phyloP scores from a whole-genome alignment of 176 grass and related monocot genomes.

The Aegilops bicornis region DNA sequence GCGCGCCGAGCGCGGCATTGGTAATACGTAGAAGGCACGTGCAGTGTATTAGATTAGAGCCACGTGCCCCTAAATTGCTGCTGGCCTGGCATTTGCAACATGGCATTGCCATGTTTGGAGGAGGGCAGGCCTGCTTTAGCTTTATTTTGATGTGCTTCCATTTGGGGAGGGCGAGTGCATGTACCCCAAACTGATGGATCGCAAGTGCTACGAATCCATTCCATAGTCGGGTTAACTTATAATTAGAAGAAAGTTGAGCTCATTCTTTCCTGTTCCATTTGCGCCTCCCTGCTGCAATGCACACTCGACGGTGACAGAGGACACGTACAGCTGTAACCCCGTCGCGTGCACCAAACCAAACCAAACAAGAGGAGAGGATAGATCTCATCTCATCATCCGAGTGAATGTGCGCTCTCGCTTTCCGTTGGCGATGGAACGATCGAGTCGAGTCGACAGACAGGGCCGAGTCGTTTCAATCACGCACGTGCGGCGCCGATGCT shows the following conservation, averaged over 20 bases:
- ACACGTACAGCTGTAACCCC: background rate
- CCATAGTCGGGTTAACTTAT: background rate
- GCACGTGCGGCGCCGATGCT: background rate
- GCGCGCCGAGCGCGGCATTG: background rate
- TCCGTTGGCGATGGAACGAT: background rate
- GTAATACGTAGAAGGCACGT: background rate
- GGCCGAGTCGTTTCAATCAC: background rate
- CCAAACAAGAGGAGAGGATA: background rate
- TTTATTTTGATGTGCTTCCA: background rate
- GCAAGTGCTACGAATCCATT: background rate
- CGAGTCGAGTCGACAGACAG: background rate
- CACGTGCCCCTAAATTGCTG: background rate
- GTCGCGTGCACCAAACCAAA: background rate
- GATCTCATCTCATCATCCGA: background rate
- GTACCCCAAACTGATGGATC: background rate
- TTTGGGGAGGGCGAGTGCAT: slow-evolving; percentile 21
- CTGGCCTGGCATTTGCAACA: background rate
- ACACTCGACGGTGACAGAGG: background rate
- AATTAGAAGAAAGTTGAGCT: background rate
- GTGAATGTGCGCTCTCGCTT: background rate
- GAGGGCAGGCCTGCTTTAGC: slow-evolving; percentile 20
- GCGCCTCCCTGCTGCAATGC: background rate
- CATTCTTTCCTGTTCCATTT: background rate
- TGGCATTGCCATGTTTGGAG: background rate
- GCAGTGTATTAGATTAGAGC: background rate